phyloP scores from a whole-genome alignment of 441 rosid species.

The Syzygium syzygioides region DNA sequence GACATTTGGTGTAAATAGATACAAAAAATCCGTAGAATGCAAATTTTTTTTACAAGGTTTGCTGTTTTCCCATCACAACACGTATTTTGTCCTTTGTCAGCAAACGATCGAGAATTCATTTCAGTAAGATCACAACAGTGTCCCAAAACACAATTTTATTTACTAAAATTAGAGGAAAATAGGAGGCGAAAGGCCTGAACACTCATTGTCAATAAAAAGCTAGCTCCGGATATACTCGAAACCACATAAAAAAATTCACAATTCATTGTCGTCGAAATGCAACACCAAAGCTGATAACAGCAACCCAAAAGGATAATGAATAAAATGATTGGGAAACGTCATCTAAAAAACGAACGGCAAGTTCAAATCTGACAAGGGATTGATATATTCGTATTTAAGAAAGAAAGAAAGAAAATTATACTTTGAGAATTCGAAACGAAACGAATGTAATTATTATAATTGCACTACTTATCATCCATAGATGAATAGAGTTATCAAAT shows the following conservation, averaged over 20 bases:
- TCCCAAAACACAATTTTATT: not conserved
- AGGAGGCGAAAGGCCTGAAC: too few relatives aligned
- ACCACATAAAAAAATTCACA: not conserved
- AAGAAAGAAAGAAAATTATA: not conserved
- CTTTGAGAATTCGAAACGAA: not conserved
- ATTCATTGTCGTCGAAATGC: not conserved
- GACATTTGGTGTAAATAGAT: not conserved
- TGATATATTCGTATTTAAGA: not conserved
- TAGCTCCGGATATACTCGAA: rapidly evolving
- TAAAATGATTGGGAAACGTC: not conserved
- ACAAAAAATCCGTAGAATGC: not conserved
- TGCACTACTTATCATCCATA: rapidly evolving
- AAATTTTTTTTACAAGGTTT: not conserved
- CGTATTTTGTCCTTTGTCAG: not conserved
- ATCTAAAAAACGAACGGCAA: not conserved
- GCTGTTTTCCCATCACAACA: rapidly evolving
- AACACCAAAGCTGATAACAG: rapidly evolving
- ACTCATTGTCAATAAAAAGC: not conserved
- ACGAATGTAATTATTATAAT: not conserved
- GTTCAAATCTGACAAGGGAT: not conserved
- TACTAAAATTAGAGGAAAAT: too few relatives aligned
- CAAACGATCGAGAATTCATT: not conserved
- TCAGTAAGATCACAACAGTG: not conserved
- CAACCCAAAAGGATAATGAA: too few relatives aligned
- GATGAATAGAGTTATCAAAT: not conserved